Evolutionary conservation across 768 basidiomycete genomes (phyloP), one percentile per base, ranked within the genome.

Genomic region (Pulveroboletus sp.): DNA sequence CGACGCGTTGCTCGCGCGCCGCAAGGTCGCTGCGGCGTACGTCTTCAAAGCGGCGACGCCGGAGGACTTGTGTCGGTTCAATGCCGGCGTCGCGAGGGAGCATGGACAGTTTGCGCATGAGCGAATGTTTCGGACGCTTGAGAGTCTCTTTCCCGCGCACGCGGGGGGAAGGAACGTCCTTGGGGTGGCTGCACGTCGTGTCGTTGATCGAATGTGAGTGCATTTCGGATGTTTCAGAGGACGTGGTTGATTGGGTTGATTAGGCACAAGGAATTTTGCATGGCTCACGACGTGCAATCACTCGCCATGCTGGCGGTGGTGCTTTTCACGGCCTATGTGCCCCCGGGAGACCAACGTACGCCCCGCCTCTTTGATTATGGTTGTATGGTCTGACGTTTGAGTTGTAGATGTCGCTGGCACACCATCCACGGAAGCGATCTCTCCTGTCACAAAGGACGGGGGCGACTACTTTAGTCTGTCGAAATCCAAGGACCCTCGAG

Each of bases 261-360:
- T 38, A 82, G 81, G 53, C 73, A 79, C 30, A 49, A 55, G 4
- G 72, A 78, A 49, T 68, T 78, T 26, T 64, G 70, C 13, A 57
- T 53, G 7, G 72, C 70, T 29, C 88, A 80, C 59, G 88, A 93
- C 58, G 64, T 91, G 2, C 89, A 92, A 59, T 83, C 89, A 82
- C 72, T 93, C 14, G 88, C 86, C 0, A 89, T 93, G 80, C 52
- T 89, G 4, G 74, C 87, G 0, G 71, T 80, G 41, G 65, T 89
- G n/a, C 68, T 91, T 3, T 71, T 91, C 3, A 83, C 84, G 59
- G 76, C 63, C 45, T 51, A 56, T 12, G 6, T 45, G 12, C 52
- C 45, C 6, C 43, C 55, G 8, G 31, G 8, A 16, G 54, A 50
- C 41, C 56, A 53, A 31, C 12, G 66, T 60, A 42, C 45, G 66